Evolutionary conservation across 805 yeast genomes (phyloP).

Genomic region (Nakazawaea siamensis): DNA sequence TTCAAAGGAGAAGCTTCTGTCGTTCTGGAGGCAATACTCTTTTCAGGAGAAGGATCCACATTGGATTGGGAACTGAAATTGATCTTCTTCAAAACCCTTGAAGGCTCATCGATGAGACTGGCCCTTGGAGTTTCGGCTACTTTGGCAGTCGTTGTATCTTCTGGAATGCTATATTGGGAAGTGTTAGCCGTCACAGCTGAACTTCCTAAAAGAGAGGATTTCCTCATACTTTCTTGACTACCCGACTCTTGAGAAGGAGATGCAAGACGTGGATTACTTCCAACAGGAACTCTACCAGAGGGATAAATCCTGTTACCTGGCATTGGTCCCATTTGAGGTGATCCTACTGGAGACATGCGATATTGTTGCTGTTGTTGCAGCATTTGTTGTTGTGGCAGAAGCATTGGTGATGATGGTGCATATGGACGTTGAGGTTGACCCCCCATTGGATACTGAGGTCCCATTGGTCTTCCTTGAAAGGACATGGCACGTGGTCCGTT

Average conservation of each 20-base stretch:
- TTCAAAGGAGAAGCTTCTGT: constrained; percentile 7
- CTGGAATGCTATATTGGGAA: constrained; percentile 6
- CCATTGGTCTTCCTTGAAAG: background rate
- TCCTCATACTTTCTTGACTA: constrained; percentile 1
- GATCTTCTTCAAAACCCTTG: constrained; percentile 8
- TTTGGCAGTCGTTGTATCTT: background rate
- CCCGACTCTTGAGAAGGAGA: constrained; percentile 2
- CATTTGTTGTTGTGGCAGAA: background rate
- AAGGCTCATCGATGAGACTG: background rate
- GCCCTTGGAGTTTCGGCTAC: constrained; percentile 1
- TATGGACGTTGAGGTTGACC: background rate
- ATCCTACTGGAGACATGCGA: no score
- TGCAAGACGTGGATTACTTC: constrained; percentile 1
- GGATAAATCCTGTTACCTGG: no score
- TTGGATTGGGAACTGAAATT: constrained; percentile 3
- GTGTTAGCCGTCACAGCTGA: constrained; percentile 5
- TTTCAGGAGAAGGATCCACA: constrained; percentile 4
- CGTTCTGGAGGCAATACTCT: background rate
- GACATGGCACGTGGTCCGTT: constrained; percentile 10
- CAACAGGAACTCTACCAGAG: no score
- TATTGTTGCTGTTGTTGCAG: background rate
- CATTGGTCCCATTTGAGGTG: no score
- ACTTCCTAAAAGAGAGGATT: background rate
- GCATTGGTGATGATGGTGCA: background rate
- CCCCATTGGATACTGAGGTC: constrained; percentile 1